Evolutionary conservation across 306 rosid genomes (phyloP), one percentile per base, ranked within the genome.

Genomic region (Prinsepia uniflora): DNA sequence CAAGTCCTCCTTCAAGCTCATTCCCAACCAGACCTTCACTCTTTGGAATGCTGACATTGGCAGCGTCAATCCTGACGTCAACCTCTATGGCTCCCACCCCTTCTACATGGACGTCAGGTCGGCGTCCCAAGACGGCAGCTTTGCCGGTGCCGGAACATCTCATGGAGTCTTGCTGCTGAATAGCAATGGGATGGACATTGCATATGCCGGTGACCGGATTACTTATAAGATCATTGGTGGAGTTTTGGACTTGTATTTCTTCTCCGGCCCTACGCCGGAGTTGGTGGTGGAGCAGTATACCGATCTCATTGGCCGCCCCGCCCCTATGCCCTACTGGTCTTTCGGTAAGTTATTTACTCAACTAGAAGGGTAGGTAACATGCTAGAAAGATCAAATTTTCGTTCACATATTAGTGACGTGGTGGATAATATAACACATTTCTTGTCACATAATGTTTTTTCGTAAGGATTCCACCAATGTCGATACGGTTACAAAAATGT

Each of bases 241-340:
- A 55, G 48, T 92, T 44, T 41, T 90, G 43, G 96, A 92, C 80
- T 67, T 90, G 68, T 88, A 84, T 54, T 79, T 92, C 5, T 92
- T 92, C 14, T 80, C 89, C 0, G 98, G 98, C 43, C 85, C 96
- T 0, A 77, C 88, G 3, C 96, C 96, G 2, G 87, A 81, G 18
- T 45, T 78, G 76, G 96, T 90, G 63, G 68, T 86, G 76, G 90
- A 90, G 6, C 98, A 92, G 81, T 90, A 88, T 46, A 92, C 96
- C 5, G 79, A 84, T 77, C 73, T 92, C 67, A 79, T 90, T 67
- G 98, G 98, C 10, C 86, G 93, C 52, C 98, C 96, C 63, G 75
- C 88, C 47, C 96, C 90, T 0, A 84, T 92, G 93, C 96, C 93
- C 10, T 92, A 88, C 41, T 92, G 96, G 98, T 90, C 96, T 43